Base-by-base conservation (phyloP, 805 yeast genomes). In the Kodamaea kaohsiungensis region DNA sequence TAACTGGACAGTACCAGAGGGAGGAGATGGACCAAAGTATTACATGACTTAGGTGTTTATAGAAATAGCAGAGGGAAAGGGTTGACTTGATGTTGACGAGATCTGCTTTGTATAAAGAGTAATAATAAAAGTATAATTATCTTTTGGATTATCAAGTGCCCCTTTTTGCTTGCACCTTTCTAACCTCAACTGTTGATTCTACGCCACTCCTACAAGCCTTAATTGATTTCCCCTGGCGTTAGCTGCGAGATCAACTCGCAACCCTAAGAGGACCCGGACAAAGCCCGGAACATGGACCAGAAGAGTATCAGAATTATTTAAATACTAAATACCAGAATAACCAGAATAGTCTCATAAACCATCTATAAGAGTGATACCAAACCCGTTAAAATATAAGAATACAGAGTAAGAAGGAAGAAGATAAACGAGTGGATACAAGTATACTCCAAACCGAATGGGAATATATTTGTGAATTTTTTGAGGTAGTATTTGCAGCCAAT, bases 11-110 rank as follows among this genome's bases (percentile, higher is more conserved):
- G 97, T 91, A n/a, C 99, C 99, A 7, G 98, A 95, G 76, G 98
- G 99, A 57, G 98, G 98, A 30, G 99, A 89, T 69, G 99, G 99
- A 12, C 99, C 99, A 54, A 95, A 95, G 71, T 95, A 95, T 69
- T 86, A 87, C 96, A 6, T 87, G 61, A 52, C 35, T 30, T 30
- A 30, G 35, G 35, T 30, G 54, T 42, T 40, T 16, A 39, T 39
- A 40, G 45, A 40, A 22, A 33, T 6, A 18, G 13, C 16, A 35
- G 50, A 37, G 43, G 30, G 43, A 46, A 22, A 22, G 25, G 25
- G 25, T 22, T 22, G 25, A 22, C 25, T 22, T 22, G 25, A 22
- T 22, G 25, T 22, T 22, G 6, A 22, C 25, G 25, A 22, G 25
- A 22, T 22, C 25, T 22, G 25, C 6, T 22, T 22, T 22, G 48